Base-by-base conservation (phyloP, 2,329 filamentous ascomycete genomes). In the Nothophaeocryptopus gaeumannii region DNA sequence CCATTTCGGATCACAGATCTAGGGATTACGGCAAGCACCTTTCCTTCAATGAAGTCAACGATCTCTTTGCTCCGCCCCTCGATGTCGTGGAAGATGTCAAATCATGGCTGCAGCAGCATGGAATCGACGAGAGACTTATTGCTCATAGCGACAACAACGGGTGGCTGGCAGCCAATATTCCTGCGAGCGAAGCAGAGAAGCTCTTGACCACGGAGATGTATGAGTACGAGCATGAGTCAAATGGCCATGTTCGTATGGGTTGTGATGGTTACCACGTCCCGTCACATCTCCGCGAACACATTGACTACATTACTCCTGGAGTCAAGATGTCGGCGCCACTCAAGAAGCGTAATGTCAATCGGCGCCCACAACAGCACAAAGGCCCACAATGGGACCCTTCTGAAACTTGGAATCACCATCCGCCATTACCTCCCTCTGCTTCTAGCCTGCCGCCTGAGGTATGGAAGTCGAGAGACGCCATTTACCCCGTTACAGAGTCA, bases 281-380 rank as follows among this genome's bases (percentile, higher is more conserved):
- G 35, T 65, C 67, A 26, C 59, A 72, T 32, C 59, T 81, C 11
- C 70, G 68, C 31, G 53, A 68, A 5, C 76, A 80, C 50, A 70
- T 81, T 39, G 78, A 81, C 64, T 80, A 78, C 60, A 73, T 81
- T 14, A 42, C 33, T 45, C 78, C 78, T 0, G 78, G 78, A 8
- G 74, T 79, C 52, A 76, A 74, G 51, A 69, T 80, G 12, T 58
- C 56, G 8, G 47, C 54, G 16, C 44, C 53, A 13, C 34, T 47
- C 44, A 59, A 56, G 32, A 57, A 59, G 38, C 58, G 44, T 5
- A 31, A 30, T 11, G 5, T 47, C 9, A 16, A 37, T 16, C 16
- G 39, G 37, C n/a, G 14, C 29, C 26, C 36, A 32, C 30, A 14
- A 30, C 13, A 15, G 31, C 14, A 31, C 9, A 10, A 31, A 16